Base-by-base conservation (phyloP, 768 basidiomycete species). In the Hemileccinum rubropunctum region DNA sequence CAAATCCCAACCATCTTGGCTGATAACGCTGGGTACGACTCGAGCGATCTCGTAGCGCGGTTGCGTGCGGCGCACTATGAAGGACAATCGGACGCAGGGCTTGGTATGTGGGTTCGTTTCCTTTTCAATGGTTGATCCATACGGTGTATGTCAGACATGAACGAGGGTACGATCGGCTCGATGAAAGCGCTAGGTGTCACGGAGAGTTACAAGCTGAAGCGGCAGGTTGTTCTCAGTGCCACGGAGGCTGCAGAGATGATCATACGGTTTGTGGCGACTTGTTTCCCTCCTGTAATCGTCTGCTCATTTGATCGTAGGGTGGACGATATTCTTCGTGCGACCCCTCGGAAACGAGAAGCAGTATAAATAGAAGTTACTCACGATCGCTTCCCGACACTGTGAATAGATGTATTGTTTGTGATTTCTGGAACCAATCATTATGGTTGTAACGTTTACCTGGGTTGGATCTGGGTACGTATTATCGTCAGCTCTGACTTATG, bases 231-330 rank as follows among this genome's bases (percentile, higher is more conserved):
- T 4, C 71, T 90, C 41, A 95, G 92, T 62, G 95, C 97, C 1
- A 91, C 85, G 50, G 97, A 99, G 66, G 97, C 95, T 15, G 88
- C 92, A 2, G 97, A 98, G 76, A 98, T 98, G 95, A 98, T 99
- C 58, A 81, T 99, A 56, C 81, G 95, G 88, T 89, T 71, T 23
- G 82, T 68, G 15, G 9, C 9, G 2, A 8, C 33, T 42, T 43
- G 17, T 42, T 18, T 36, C 48, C 38, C 23, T 23, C 23, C 9
- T 5, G 18, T 34, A 45, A 42, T 10, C 43, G 8, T 32, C 36
- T 47, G 34, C 44, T 54, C 42, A 56, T 50, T 33, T 28, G 11
- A 43, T 26, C 44, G 9, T 50, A 94, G 90, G 48, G 93, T 95
- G 43, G 95, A 98, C 59, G 91, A 95, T 65, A 95, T 97, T 58